Base-by-base conservation (phyloP, 2,329 filamentous ascomycete species). In the Lizonia empirigonia region DNA sequence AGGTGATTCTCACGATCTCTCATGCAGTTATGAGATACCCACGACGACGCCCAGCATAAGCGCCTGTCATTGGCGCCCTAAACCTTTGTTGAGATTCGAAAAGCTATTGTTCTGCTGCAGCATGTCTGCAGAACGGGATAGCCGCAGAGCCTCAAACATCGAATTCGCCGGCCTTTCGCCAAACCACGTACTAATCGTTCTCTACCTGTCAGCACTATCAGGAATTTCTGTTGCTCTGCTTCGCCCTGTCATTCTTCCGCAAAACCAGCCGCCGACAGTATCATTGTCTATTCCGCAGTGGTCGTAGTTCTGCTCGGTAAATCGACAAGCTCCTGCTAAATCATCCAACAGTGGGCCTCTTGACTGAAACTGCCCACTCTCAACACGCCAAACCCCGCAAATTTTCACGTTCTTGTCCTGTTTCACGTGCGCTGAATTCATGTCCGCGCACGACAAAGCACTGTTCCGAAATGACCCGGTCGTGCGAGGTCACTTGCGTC, bases 91-190 rank as follows among this genome's bases (percentile, higher is more conserved):
- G 49, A 47, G 41, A 16, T 27, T 26, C 20, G 22, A 20, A 38
- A 18, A 33, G 22, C 49, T 44, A 37, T 47, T 52, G 32, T 47
- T 52, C 49, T 44, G 37, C 49, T 47, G 38, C 49, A 52, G 38
- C 42, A 27, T 38, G 37, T n/a, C n/a, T n/a, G n/a, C n/a, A n/a
- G n/a, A 38, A 38, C 33, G 33, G 24, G 20, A 23, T 32, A 42
- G 42, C 49, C 49, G 49, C 49, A 52, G 49, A 52, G 49, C 49
- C 49, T 47, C 49, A 46, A 51, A 52, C 42, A 36, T 38, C 24
- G 12, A 9, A 12, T 19, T 36, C n/a, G 49, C 37, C 49, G 42
- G 32, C 24, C 34, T 47, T 34, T 47, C 42, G 42, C 49, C 42
- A 42, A 27, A 41, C 33, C 42, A 44, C 32, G 24, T 15, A 33